Evolutionary conservation across 768 basidiomycete species (phyloP).

Genomic region (Auricularia auricula-judae): DNA sequence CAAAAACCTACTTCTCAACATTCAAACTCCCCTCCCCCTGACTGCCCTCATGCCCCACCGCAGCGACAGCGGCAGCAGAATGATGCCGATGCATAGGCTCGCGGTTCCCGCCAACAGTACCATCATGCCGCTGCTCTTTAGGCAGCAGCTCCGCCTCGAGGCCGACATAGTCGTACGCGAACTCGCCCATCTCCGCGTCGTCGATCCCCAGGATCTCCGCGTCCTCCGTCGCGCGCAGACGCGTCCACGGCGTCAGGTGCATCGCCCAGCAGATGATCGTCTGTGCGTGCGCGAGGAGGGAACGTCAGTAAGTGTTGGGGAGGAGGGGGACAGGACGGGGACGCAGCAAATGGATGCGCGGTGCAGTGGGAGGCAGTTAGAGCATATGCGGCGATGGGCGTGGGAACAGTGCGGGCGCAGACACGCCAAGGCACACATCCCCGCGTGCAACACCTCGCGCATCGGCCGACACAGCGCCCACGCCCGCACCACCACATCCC

Average conservation of each 20-base stretch:
- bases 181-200: slow-evolving; percentile 84
- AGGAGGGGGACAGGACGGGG: no score
- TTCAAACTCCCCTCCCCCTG: not conserved
- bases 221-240: not conserved
- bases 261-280: not conserved
- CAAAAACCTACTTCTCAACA: not conserved
- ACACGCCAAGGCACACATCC: no score
- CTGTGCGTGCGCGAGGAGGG: not conserved
- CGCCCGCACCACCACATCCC: not conserved
- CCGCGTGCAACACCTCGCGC: no score
- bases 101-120: not conserved
- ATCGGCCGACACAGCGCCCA: no score
- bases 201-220: slow-evolving; percentile 56
- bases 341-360: no score
- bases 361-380: no score
- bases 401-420: no score
- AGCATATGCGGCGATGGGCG: no score
- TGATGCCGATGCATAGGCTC: not conserved
- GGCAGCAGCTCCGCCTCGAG: slow-evolving; percentile 40
- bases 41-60: not conserved
- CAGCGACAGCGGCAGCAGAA: not conserved
- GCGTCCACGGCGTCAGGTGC: not conserved
- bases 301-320: no score
- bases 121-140: not conserved
- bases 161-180: slow-evolving; percentile 78